Evolutionary conservation across 345 rosid species (phyloP).

Genomic region (Cardamine resedifolia): DNA sequence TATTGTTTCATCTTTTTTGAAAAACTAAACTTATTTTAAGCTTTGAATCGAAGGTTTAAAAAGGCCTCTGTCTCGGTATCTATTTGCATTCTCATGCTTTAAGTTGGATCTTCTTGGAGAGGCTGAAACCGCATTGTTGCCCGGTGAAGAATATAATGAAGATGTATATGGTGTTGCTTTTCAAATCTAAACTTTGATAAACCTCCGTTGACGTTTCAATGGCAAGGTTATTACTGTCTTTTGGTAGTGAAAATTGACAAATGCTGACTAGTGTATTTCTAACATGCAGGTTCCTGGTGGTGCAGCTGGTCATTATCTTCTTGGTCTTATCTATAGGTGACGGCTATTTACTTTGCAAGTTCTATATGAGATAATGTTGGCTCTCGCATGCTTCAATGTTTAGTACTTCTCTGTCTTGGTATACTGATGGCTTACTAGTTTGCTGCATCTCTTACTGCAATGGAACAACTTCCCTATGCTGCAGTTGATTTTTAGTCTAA

Average conservation of each 20-base stretch:
- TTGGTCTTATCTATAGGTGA: slow-evolving; percentile 89
- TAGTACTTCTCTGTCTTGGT: slow-evolving; percentile 3
- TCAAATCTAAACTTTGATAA: not conserved
- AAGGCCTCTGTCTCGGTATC: slow-evolving; percentile 84
- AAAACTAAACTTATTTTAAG: not conserved
- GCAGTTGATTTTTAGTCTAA: not conserved
- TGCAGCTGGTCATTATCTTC: slow-evolving; percentile 93
- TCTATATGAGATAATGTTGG: slow-evolving; percentile 12
- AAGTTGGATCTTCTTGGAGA: slow-evolving; percentile 86
- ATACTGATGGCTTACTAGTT: slow-evolving; percentile 1
- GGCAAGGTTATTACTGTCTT: not conserved
- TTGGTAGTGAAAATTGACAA: not conserved
- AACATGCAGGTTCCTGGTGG: slow-evolving; percentile 73
- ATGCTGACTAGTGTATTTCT: slow-evolving; percentile 1
- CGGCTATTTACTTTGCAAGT: slow-evolving; percentile 8
- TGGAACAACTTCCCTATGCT: not conserved
- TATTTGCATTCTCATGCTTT: slow-evolving; percentile 84
- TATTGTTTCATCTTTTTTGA: not conserved
- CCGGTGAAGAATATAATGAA: slow-evolving; percentile 51
- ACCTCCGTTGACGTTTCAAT: not conserved
- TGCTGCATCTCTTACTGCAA: slow-evolving; percentile 14
- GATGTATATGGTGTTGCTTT: slow-evolving; percentile 47
- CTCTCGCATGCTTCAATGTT: slow-evolving; percentile 1
- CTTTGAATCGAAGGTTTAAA: slow-evolving; percentile 57
- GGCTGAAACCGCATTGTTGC: slow-evolving; percentile 82